Evolutionary conservation across 768 basidiomycete genomes (phyloP), one percentile per base, ranked within the genome.

Genomic region (Serendipita sp.): DNA sequence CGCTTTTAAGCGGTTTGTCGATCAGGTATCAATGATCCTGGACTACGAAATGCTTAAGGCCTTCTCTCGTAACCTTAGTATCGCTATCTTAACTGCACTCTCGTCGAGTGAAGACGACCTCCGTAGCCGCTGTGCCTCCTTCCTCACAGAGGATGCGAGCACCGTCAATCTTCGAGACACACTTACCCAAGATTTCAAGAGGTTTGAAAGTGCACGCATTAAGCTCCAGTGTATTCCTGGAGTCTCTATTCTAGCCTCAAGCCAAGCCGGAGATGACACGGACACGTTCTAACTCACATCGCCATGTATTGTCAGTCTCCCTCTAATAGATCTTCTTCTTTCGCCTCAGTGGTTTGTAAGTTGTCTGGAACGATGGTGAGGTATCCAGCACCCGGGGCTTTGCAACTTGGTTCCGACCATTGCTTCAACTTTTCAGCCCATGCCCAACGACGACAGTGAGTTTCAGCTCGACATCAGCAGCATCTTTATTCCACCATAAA

Each of bases 1-100:
- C 1, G 78, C 81, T 0, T 83, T 80, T 69, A 83, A 84, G 69
- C 76, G 83, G 0, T 78, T 84, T 64, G 74, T 74, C 2, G 84
- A 86, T 67, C 78, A 76, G 45, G 69, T 85, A 2, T 81, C 83
- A 3, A 72, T 79, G 45, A 77, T 79, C 2, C 79, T 85, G 62
- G 82, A 85, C 64, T 68, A 75, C 45, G 77, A 81, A 60, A 77
- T 84, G 26, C 75, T 84, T 2, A 76, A 77, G 3, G 84, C 82
- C 0, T 65, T 82, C 3, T 75, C 77, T 61, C 70, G 75, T 0
- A 77, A 73, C 0, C 68, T 86, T 2, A 72, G 83, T 7, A 71
- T 68, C 17, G 75, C 71, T 0, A 70, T 88, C 2, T 74, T 75
- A 42, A 66, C 70, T 0, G 79, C 78, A 0, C 77, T 88, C 3